Base-by-base conservation (phyloP, 2,329 filamentous ascomycete species). In the Fusarium secorum region DNA sequence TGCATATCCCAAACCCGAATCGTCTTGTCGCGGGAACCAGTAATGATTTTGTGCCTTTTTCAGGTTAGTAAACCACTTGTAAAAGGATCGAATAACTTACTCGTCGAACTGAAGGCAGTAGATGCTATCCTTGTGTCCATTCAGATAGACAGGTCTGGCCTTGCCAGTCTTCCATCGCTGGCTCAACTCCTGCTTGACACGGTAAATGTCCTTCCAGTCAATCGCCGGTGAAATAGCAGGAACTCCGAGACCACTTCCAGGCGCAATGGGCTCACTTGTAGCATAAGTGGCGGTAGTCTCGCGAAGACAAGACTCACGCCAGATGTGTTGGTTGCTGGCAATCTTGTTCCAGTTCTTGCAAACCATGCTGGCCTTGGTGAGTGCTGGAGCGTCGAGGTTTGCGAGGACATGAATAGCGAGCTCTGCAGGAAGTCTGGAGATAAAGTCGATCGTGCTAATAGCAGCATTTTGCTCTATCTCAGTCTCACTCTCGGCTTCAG, bases 61-160 rank as follows among this genome's bases (percentile, higher is more conserved):
- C 24, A 18, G 38, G 75, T 85, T 79, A 86, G 82, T 69, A 32
- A 13, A 58, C 13, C 36, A 32, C 22, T 48, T 30, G 24, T 6
- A 18, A 44, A 10, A 22, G 52, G 20, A 39, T 11, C n/a, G 17
- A 28, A 22, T 32, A 26, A 84, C 91, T 75, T 87, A 94, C 91
- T 98, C 95, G 79, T 99, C 96, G 79, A 98, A 99, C 78, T 99
- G 96, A 61, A 97, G 89, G 81, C 96, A 99, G 83, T 99, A 99
- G 62, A 99, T 97, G 72, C 94, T 98, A 80, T 99, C 96, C 30
- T 91, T 90, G 79, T 99, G 96, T 4, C 96, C 96, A 75, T 96
- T 94, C 26, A 99, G 87, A 80, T 98, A 98, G 60, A 97, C 90
- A 1, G 94, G 91, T 48, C 89, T 91, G 13, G 94, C 93, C 72